Evolutionary conservation across 2,329 filamentous ascomycete genomes (phyloP), one percentile per base, ranked within the genome.

Genomic region (Alternaria sp.): DNA sequence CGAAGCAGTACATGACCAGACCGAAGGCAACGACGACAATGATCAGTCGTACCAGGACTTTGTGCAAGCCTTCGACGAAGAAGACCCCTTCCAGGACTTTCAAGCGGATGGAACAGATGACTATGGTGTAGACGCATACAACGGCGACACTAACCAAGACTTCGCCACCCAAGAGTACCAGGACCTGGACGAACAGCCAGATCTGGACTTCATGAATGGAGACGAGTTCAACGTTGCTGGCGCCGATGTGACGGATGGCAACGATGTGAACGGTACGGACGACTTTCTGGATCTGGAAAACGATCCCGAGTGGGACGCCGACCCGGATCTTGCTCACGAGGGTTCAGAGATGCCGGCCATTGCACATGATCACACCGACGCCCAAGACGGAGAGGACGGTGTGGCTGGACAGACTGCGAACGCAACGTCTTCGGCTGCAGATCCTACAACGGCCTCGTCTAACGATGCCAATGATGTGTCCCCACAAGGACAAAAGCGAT

Each of bases 401-500:
- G 61, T 57, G 65, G 66, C 55, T 50, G 67, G 68, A 64, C 71
- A 72, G 62, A 56, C 67, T 67, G 66, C 51, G 67, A 71, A 67
- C 63, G 66, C 66, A 62, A 63, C 62, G 66, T 73, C 72, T 74
- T 67, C 67, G 67, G 71, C 65, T 75, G 73, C 70, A 68, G 63
- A 70, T 57, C 67, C 69, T 63, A 62, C 69, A 59, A 68, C 65
- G 36, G 64, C 65, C 70, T 74, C 71, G 62, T 75, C 70, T 50
- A 68, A 64, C 50, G 69, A 70, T 32, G 63, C 64, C 54, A 62
- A 67, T 44, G 61, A 69, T 23, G 55, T 66, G 54, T 77, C 75
- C 47, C 67, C 71, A n/a, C 74, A 76, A 66, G 70, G 73, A 67
- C 72, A 68, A 50, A 79, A 79, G 64, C 70, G 77, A 60, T 71